Percentiles rank a stretch among this genome's conserved stretches.
Evolutionary conservation across 345 rosid species (phyloP).

Genomic region (Leavenworthia alabamica): DNA sequence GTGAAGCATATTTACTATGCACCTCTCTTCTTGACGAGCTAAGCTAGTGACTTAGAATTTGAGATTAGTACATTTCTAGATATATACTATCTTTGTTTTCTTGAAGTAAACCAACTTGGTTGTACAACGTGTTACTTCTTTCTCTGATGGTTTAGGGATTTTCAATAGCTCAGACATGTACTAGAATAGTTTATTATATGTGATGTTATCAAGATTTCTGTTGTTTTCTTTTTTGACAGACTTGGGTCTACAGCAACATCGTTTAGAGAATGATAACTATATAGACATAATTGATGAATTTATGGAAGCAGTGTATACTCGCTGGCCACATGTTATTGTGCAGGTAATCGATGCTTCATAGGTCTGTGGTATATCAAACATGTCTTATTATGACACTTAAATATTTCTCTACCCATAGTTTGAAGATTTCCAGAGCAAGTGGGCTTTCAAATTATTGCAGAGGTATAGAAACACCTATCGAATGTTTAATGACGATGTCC

Average conservation of each 20-base stretch:
- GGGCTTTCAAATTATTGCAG: slow-evolving; percentile 98
- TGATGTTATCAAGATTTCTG: neutral
- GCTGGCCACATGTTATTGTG: slow-evolving; percentile 97
- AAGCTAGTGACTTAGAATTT: neutral
- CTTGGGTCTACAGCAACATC: slow-evolving; percentile 86
- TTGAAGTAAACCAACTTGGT: too few relatives aligned
- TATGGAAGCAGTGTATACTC: slow-evolving; percentile 97
- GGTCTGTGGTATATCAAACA: slow-evolving; percentile 8
- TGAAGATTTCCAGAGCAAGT: slow-evolving; percentile 99
- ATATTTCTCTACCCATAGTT: slow-evolving; percentile 47
- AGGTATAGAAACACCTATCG: slow-evolving; percentile 70
- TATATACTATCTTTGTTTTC: too few relatives aligned
- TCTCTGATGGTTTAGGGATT: neutral
- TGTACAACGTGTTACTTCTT: too few relatives aligned
- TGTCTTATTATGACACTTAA: neutral
- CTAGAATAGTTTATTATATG: neutral
- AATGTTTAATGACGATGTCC: slow-evolving; percentile 99
- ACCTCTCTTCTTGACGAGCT: neutral
- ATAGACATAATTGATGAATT: slow-evolving; percentile 76
- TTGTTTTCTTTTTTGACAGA: slow-evolving; percentile 43
- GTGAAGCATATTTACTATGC: neutral
- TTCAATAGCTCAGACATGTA: neutral
- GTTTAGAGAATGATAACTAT: slow-evolving; percentile 81
- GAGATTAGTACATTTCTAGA: neutral
- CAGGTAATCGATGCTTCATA: slow-evolving; percentile 46